Evolutionary conservation across 2,329 filamentous ascomycete species (phyloP), one percentile per base, ranked within the genome.

Genomic region (Exophiala sideris): DNA sequence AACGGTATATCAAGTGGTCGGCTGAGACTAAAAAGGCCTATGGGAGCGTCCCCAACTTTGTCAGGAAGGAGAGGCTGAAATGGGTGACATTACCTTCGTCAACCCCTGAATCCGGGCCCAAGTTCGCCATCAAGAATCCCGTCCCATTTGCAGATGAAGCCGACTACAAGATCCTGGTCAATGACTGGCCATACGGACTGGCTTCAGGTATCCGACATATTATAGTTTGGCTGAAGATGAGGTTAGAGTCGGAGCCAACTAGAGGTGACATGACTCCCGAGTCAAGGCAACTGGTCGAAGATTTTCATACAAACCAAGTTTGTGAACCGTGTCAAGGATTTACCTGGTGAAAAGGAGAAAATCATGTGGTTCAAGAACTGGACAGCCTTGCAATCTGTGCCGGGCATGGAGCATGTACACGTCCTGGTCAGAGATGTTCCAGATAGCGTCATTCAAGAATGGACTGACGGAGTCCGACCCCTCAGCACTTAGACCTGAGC

Each of bases 281-380:
- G 52, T 76, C 76, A n/a, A 68, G 75, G 40, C 66, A 61, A 6
- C 47, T 77, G 59, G 76, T 82, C 46, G 73, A 80, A 54, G 62
- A 62, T 0, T 82, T 82, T 81, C 67, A 75, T 82, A 35, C 64
- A 71, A 49, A 68, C 61, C 20, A 77, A 70, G 21, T 84, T 85
- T 65, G 70, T 79, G 10, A 63, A 64, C 9, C 70, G 72, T 38
- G 64, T 79, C 56, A 58, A 61, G 33, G 69, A 64, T 36, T 53
- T 64, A 35, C 66, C 60, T 4, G 62, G 68, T 39, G 71, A 68
- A 42, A 58, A 64, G 18, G 74, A 75, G 16, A 76, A 76, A 60
- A 77, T 85, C 20, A 65, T 82, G 53, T 86, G 83, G 83, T 86
- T 85, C 64, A 85, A 84, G 73, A 86, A 85, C 62, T 83, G 80